Base-by-base conservation (phyloP, 176 grass and related monocot species). In the Rhynchospora tenuis region DNA sequence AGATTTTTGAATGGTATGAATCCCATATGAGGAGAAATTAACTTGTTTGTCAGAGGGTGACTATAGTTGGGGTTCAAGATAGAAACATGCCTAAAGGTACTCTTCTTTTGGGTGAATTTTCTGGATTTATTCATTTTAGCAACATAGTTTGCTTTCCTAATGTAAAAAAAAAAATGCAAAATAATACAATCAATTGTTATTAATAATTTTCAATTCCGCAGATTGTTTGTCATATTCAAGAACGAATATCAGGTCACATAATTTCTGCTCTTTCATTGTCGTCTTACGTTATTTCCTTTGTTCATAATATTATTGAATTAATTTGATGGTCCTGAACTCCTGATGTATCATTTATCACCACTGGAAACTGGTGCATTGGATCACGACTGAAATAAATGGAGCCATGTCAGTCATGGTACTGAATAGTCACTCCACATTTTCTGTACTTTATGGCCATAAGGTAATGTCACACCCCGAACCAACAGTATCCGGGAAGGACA, bases 1-100 rank as follows among this genome's bases (percentile, higher is more conserved):
- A 95, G 27, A 95, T 98, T 83, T 93, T 98, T 47, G 27, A 89
- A 29, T 98, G 92, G 95, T 98, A 91, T 54, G 86, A 91, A 75
- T 93, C 86, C 11, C 90, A 98, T 79, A 93, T 91, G 90, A 38
- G 83, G 63, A 77, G 77, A 83, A 88, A 86, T 73, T 78, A 43
- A 72, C 55, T 16, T 22, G 59, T n/a, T 24, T 61, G 8, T 23
- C 2, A 22, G 22, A 24, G 59, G 59, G 9, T 9, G 59, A 61
- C 14, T 65, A 15, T 72, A 33, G 56, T 65, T 5, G 28, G 28
- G 59, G 14, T 72, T 72, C 7, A 19, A 44, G 27, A 17, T 71
- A 29, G 43, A 74, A 11, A 73, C 19, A 52, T 75, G 3, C 24
- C 17, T 46, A 13, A 74, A 75, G 44, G 71, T 70, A 15, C 15